Base-by-base conservation (phyloP, 768 basidiomycete genomes). In the Clitopilus hobsonii region DNA sequence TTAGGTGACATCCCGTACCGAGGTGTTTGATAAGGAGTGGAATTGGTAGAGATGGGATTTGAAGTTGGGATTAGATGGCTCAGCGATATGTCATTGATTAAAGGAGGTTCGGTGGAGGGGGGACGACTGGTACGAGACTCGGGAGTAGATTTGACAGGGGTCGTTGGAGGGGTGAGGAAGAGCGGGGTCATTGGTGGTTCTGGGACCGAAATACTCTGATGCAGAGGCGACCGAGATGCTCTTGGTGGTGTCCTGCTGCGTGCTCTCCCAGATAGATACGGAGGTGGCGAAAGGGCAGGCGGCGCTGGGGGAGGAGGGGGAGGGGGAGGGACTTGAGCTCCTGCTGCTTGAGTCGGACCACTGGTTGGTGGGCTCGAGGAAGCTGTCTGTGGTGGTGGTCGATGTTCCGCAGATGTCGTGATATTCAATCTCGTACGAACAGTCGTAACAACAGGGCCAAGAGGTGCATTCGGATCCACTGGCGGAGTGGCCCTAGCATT, bases 341-440 rank as follows among this genome's bases (percentile, higher is more conserved):
- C 8, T 41, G 38, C 10, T 2, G 22, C n/a, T 20, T 11, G 41
- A 7, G 49, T 20, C 62, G 30, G 74, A 69, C 2, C 71, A 70
- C 10, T 69, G 49, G 25, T 22, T 48, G 38, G 61, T 52, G 16
- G 60, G 4, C 47, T 22, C 56, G 59, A 26, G 61, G 60, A n/a
- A n/a, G n/a, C n/a, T n/a, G n/a, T n/a, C 51, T 63, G 69, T 54
- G 57, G 56, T 28, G 61, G 61, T 8, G 59, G 60, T 1, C 57
- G 58, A 8, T n/a, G n/a, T n/a, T n/a, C n/a, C n/a, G 67, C 60
- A 5, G 67, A 60, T 11, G 65, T 63, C 6, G 61, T 57, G 13
- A 65, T 58, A 5, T 58, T 52, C 20, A 67, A 63, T n/a, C 67
- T 65, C 3, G 64, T 64, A 3, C 72, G 70, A 10, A 73, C 68